Conservation (phyloP, 2,329 filamentous ascomycete genomes). For the Talaromyces amestolkiae region DNA sequence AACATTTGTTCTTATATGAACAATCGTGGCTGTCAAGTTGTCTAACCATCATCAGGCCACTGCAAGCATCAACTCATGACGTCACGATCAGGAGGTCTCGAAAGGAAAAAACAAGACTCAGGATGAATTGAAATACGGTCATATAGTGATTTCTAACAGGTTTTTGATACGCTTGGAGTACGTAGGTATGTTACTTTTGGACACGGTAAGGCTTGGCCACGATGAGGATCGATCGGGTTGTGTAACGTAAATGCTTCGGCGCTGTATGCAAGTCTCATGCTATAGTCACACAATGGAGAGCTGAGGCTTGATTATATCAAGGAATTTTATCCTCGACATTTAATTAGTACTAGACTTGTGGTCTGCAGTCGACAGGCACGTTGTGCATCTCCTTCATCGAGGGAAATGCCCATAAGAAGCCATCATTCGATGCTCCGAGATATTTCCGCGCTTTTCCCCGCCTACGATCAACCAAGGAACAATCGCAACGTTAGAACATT, state of each 20-base stretch:
- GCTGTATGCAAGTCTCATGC: neutral
- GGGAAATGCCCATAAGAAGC: neutral
- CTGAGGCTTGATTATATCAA: neutral
- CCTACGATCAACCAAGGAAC: neutral
- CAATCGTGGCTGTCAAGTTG: neutral
- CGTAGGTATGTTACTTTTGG: neutral
- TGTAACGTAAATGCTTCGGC: neutral
- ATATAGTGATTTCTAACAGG: neutral
- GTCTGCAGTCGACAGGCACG: neutral
- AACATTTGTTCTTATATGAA: neutral
- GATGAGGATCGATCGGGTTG: neutral
- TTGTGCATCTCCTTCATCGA: neutral
- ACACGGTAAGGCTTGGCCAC: neutral
- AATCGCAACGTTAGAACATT: neutral
- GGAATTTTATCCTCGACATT: neutral
- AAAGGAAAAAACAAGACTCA: neutral
- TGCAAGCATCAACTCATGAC: neutral
- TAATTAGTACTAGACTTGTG: neutral
- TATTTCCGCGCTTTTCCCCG: neutral
- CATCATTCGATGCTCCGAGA: conserved; percentile 7
- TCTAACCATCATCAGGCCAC: neutral
- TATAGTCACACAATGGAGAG: neutral
- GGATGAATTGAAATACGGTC: neutral
- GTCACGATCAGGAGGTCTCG: conserved; percentile 3
- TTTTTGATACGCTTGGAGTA: neutral